Conservation (phyloP, 2,329 filamentous ascomycete genomes). For the Dactylellina haptotyla region DNA sequence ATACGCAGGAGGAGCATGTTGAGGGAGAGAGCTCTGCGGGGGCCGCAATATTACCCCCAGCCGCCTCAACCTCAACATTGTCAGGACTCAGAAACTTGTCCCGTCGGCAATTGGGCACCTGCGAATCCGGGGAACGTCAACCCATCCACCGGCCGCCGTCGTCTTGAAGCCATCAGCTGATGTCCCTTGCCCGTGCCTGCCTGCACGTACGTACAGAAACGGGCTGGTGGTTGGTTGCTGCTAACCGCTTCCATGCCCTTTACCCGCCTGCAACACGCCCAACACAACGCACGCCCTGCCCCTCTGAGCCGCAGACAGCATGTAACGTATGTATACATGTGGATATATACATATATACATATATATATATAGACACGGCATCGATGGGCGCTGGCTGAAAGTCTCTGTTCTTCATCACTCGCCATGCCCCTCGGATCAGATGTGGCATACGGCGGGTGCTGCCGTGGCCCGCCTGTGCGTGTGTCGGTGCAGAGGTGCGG, state of each 20-base stretch:
- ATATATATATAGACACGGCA: background rate
- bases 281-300: too few species aligned
- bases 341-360: background rate
- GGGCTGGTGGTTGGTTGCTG: too few species aligned
- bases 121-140: background rate
- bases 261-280: too few species aligned
- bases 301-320: background rate
- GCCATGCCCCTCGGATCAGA: background rate
- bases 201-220: too few species aligned
- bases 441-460: too few species aligned
- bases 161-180: too few species aligned
- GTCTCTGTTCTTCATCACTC: background rate
- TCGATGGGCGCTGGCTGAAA: background rate
- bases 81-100: too few species aligned
- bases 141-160: too few species aligned
- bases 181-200: too few species aligned
- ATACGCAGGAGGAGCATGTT: background rate
- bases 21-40: background rate
- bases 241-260: too few species aligned
- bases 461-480: too few species aligned
- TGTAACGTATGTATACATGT: background rate
- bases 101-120: constrained; percentile 18
- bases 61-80: background rate
- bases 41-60: background rate
- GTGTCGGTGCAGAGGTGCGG: too few species aligned